These are phyloP conservation scores for Anacardium occidentale DNA, from an alignment of 345 rosid genomes.

Conservation along the genomic window DNA sequence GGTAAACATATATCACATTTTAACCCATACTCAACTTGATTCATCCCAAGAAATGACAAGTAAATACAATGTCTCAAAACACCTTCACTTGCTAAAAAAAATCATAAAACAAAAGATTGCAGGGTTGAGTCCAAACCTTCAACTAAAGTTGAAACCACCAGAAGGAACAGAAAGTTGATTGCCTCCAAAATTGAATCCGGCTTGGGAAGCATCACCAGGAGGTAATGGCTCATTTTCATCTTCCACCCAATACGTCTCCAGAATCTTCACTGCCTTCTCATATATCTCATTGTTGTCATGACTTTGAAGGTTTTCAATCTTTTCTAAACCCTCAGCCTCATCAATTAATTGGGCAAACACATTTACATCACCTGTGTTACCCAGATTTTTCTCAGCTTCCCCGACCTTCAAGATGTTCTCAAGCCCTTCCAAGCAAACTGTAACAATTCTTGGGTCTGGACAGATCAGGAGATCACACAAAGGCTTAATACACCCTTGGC, in stretches of 20 bases:
- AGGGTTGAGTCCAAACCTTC: conserved; percentile 32
- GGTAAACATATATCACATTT: not conserved
- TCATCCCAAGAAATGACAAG: not conserved
- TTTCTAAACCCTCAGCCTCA: conserved; percentile 77
- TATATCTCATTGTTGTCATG: conserved; percentile 73
- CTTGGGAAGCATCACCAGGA: conserved; percentile 57
- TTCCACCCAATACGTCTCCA: conserved; percentile 70
- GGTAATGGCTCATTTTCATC: conserved; percentile 57
- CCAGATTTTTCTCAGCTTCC: conserved; percentile 60
- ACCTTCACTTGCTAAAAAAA: not conserved
- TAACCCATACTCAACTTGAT: not conserved
- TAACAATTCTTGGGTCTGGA: conserved; percentile 70
- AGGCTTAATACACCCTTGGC: conserved; percentile 71
- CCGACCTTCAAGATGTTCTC: conserved; percentile 77
- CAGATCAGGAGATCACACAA: conserved; percentile 72
- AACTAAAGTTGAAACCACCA: conserved; percentile 75
- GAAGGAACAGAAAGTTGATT: conserved; percentile 51
- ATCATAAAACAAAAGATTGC: not conserved
- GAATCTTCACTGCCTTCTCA: conserved; percentile 71
- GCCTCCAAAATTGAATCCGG: conserved; percentile 67
- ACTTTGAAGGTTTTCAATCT: conserved; percentile 72
- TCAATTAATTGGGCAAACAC: conserved; percentile 57
- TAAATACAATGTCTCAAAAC: not conserved
- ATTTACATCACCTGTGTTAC: conserved; percentile 52
- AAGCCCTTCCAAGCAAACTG: conserved; percentile 71